Conservation (phyloP, 768 basidiomycete genomes). For the Brasilioporus rufonigricans region DNA sequence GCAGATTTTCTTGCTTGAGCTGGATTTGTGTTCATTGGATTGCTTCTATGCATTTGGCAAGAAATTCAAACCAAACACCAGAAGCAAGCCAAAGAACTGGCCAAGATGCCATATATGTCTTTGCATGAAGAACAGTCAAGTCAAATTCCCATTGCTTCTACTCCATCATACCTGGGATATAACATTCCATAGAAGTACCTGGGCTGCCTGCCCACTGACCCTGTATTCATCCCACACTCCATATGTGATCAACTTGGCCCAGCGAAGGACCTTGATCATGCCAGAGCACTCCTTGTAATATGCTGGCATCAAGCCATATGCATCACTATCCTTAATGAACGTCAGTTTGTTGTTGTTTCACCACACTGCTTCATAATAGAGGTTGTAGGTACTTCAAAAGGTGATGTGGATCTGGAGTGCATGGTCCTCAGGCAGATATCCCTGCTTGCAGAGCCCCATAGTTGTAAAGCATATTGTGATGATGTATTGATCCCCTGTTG, state of each 20-base stretch:
- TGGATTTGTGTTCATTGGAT: too few relatives aligned
- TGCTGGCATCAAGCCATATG: not conserved
- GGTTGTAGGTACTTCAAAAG: constrained; percentile 18
- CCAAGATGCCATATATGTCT: too few relatives aligned
- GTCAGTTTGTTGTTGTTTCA: not conserved
- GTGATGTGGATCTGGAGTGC: constrained; percentile 2
- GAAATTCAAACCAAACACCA: too few relatives aligned
- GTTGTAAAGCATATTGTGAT: too few relatives aligned
- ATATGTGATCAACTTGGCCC: not conserved
- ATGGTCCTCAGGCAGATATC: constrained; percentile 10
- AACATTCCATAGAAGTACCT: not conserved
- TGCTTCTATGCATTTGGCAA: too few relatives aligned
- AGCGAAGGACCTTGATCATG: not conserved
- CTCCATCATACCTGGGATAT: not conserved
- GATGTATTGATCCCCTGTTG: too few relatives aligned
- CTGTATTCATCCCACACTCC: not conserved
- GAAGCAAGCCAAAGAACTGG: too few relatives aligned
- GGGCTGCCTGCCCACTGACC: not conserved
- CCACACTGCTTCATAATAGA: constrained; percentile 10
- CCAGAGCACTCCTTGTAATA: too few relatives aligned
- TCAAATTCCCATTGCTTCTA: too few relatives aligned
- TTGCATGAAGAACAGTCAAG: too few relatives aligned
- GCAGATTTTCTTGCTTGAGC: too few relatives aligned
- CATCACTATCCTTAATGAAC: not conserved
- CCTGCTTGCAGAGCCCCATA: constrained; percentile 16